These are phyloP conservation scores for Gastrodia elata DNA, from an alignment of 106 monocot species.

Conservation along the genomic window DNA sequence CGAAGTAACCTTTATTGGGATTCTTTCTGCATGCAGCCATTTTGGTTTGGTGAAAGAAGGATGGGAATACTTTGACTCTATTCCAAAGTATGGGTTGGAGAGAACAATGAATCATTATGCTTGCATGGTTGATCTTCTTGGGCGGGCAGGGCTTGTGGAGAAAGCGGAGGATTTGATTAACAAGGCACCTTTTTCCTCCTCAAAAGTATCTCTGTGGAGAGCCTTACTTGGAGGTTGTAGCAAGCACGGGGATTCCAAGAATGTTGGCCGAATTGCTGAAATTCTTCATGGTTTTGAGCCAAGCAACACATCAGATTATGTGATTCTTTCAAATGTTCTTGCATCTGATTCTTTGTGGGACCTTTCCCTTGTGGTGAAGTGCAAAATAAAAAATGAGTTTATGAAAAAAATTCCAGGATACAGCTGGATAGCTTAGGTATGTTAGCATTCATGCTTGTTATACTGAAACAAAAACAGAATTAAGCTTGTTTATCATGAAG, in stretches of 20 bases:
- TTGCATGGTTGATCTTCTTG: slow-evolving; percentile 29
- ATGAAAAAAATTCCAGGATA: slow-evolving; percentile 18
- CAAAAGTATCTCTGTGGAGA: slow-evolving; percentile 14
- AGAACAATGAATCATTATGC: slow-evolving; percentile 21
- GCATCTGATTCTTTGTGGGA: slow-evolving; percentile 25
- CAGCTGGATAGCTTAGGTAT: slow-evolving; percentile 19
- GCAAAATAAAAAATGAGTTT: slow-evolving; percentile 10
- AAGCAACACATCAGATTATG: slow-evolving; percentile 20
- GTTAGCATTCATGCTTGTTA: background rate
- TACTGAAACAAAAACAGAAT: background rate
- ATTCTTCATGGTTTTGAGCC: slow-evolving; percentile 14
- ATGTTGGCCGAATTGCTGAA: slow-evolving; percentile 13
- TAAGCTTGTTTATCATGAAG: background rate
- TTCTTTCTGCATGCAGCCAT: slow-evolving; percentile 32
- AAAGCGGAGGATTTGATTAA: slow-evolving; percentile 24
- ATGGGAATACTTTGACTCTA: slow-evolving; percentile 15
- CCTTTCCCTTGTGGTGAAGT: slow-evolving; percentile 17
- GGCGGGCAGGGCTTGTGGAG: slow-evolving; percentile 16
- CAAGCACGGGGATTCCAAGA: slow-evolving; percentile 15
- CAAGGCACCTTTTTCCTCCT: slow-evolving; percentile 15
- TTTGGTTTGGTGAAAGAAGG: slow-evolving; percentile 26
- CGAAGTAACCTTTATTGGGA: slow-evolving; percentile 14
- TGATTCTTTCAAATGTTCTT: slow-evolving; percentile 15
- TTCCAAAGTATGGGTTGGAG: slow-evolving; percentile 15
- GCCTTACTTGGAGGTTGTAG: slow-evolving; percentile 22